A percentile compares a stretch with the other conserved stretches of the same genome.
Evolutionary conservation across 176 grass and related monocot species (phyloP).

Genomic region (Themeda triandra): DNA sequence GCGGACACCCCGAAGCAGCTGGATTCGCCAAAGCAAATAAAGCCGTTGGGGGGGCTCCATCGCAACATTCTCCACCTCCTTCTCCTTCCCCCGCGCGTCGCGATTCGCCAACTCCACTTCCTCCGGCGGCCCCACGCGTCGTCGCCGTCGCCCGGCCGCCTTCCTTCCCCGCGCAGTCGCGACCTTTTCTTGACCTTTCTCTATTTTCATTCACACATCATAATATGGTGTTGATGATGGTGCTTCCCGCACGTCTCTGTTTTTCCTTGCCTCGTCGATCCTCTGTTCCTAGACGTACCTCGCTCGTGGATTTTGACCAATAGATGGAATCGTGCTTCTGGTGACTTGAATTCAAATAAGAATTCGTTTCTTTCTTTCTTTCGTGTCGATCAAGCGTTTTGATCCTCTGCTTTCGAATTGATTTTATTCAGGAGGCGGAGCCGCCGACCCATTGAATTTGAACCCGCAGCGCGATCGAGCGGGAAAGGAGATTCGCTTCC

Average conservation of each 20-base stretch:
- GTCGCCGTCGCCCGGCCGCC: background rate
- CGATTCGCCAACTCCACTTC: background rate
- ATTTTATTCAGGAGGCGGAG: background rate
- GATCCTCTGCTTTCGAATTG: conserved; percentile 22
- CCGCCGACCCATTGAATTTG: background rate
- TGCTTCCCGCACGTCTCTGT: conserved; percentile 26
- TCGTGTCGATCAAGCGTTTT: background rate
- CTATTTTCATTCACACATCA: background rate
- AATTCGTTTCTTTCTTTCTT: background rate
- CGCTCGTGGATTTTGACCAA: conserved; percentile 19
- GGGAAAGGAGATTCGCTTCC: background rate
- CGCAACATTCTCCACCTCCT: background rate
- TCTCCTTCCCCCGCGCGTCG: too few species aligned
- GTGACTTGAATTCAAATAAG: background rate
- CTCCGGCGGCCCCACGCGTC: background rate
- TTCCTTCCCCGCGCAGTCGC: background rate
- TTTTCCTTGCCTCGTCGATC: background rate
- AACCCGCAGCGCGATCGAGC: background rate
- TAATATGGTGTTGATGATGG: too few species aligned
- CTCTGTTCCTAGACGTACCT: background rate
- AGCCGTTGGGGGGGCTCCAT: background rate
- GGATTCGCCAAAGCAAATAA: conserved; percentile 4
- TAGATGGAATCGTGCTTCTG: background rate
- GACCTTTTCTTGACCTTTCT: background rate
- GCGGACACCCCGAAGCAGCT: background rate